Evolutionary conservation across 2,329 filamentous ascomycete species (phyloP).

Genomic region (Colletotrichum lindemuthianum): DNA sequence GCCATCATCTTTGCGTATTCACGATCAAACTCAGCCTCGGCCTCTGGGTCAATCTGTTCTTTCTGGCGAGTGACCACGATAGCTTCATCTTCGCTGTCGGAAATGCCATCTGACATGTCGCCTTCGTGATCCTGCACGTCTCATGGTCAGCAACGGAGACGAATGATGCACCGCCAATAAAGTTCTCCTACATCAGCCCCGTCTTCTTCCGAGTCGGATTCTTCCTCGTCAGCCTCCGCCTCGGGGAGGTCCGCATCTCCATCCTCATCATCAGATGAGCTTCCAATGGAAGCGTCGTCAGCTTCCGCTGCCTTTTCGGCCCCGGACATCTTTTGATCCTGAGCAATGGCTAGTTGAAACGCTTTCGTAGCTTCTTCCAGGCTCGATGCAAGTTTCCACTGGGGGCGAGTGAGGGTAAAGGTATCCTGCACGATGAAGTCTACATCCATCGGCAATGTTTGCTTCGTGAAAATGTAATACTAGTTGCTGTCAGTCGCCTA

Average conservation of each 20-base stretch:
- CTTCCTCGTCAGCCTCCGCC: slow-evolving; percentile 67
- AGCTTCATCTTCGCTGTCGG: slow-evolving; percentile 82
- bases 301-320: slow-evolving; percentile 74
- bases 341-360: slow-evolving; percentile 87
- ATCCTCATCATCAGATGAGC: slow-evolving; percentile 80
- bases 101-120: slow-evolving; percentile 62
- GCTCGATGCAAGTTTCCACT: slow-evolving; percentile 88
- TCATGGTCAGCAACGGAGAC: slow-evolving; percentile 6
- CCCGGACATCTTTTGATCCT: slow-evolving; percentile 86
- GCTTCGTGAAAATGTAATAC: slow-evolving; percentile 95
- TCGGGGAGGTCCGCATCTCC: slow-evolving; percentile 72
- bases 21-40: slow-evolving; percentile 96
- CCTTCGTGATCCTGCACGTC: slow-evolving; percentile 59
- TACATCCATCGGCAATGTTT: slow-evolving; percentile 92
- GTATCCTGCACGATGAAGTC: slow-evolving; percentile 97
- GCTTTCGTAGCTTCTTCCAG: slow-evolving; percentile 84
- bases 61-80: slow-evolving; percentile 93
- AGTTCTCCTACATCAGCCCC: slow-evolving; percentile 14
- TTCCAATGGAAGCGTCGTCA: slow-evolving; percentile 77
- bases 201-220: slow-evolving; percentile 47
- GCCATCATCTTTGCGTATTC: slow-evolving; percentile 99
- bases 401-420: slow-evolving; percentile 83
- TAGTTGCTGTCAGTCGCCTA: slow-evolving; percentile 46
- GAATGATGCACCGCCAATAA: slow-evolving; percentile 33
- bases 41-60: slow-evolving; percentile 90